phyloP scores from a whole-genome alignment of 352 stramenopile species.

The Phytopythium oedochilum region DNA sequence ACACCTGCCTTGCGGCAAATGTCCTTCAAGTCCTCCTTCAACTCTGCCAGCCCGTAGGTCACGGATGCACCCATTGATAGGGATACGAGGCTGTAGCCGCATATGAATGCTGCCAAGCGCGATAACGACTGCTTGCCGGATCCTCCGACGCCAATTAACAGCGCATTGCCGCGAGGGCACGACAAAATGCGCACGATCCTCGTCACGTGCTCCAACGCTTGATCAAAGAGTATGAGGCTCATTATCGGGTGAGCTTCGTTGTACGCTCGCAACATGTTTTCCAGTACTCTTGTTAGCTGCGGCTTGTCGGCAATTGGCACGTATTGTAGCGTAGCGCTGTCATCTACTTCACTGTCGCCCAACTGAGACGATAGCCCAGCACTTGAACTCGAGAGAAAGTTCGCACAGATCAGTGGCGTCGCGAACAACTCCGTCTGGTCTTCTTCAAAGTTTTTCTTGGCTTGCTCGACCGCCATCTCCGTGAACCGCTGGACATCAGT shows the following conservation, averaged over 20 bases:
- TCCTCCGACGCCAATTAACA: slow-evolving; percentile 83
- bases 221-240: slow-evolving; percentile 90
- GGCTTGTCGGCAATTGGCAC: slow-evolving; percentile 43
- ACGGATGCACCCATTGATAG: slow-evolving; percentile 52
- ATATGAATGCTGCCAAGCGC: slow-evolving; percentile 88
- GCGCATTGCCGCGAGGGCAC: slow-evolving; percentile 67
- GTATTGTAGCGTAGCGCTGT: slow-evolving; percentile 28
- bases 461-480: slow-evolving; percentile 80
- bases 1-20: slow-evolving; percentile 86
- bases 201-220: slow-evolving; percentile 87
- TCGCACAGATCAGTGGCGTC: slow-evolving; percentile 60
- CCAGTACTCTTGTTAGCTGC: slow-evolving; percentile 46
- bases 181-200: slow-evolving; percentile 85
- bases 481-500: slow-evolving; percentile 78
- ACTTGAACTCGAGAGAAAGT: slow-evolving; percentile 36
- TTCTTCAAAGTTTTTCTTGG: slow-evolving; percentile 87
- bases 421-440: slow-evolving; percentile 70
- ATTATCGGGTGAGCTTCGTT: slow-evolving; percentile 93
- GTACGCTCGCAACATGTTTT: slow-evolving; percentile 74
- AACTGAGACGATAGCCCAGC: background rate
- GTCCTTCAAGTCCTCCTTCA: slow-evolving; percentile 88
- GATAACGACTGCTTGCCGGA: slow-evolving; percentile 90
- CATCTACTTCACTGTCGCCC: slow-evolving; percentile 1
- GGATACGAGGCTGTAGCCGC: slow-evolving; percentile 60
- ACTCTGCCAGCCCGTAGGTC: slow-evolving; percentile 65